Base-by-base conservation (phyloP, 805 yeast species). In the Ogataea parapolymorpha region DNA sequence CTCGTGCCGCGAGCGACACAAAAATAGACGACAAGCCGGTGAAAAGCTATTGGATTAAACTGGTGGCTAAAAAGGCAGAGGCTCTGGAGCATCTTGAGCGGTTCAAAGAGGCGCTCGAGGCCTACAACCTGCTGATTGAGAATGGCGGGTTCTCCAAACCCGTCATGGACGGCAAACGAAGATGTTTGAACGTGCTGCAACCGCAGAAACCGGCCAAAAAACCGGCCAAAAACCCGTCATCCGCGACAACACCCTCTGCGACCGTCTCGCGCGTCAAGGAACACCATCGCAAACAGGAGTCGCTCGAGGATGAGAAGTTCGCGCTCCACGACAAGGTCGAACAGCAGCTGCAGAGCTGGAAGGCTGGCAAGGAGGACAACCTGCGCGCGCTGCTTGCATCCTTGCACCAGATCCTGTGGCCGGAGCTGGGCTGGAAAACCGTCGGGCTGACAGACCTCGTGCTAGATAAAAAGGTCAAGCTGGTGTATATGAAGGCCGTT, bases 381-480 rank as follows among this genome's bases (percentile, higher is more conserved):
- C 65, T 93, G 15, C 72, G 99, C 33, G 84, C 83, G 2, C 69
- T 93, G 42, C 68, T 93, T 24, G 72, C 88, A 2, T 74, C 88
- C 3, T 65, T 93, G 42, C 80, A 85, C 26, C 61, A 65, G 2
- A 72, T 93, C 13, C 63, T 93, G 11, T 79, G 86, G 79, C 80
- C 85, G 10, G 78, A 73, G 33, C 48, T 75, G 2, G 73, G 75
- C 28, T 85, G 93, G 95, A 74, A 74, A 48, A 68, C 74, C 13
- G 81, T 89, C 5, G 61, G 80, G 1, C 62, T 83, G 56, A 72
- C 82, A 4, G 97, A 91, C 42, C 67, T 93, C 44, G 93, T 93
- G 44, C 68, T 90, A 48, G 91, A 95, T 14, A 90, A 89, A 53
- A 89, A 85, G 59, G 97, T 89, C 27, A 91, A 91, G 60, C 68